A percentile compares a stretch with the other conserved stretches of the same genome.
phyloP scores from a whole-genome alignment of 1,284 basidiomycete genomes.

The Coriolopsis trogii region DNA sequence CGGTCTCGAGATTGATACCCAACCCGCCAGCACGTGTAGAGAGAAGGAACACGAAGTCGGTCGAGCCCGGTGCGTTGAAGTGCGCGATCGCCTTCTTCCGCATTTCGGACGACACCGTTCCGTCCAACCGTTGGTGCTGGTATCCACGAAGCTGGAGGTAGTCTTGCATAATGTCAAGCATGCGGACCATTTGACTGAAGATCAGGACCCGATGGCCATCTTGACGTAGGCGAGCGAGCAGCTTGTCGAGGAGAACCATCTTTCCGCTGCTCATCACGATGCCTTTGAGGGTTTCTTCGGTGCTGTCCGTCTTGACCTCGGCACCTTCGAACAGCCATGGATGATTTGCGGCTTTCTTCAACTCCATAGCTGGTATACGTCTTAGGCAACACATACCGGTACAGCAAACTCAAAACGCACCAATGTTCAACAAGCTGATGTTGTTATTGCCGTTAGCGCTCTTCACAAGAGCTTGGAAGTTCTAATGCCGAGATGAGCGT shows the following conservation, averaged over 20 bases:
- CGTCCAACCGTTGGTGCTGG: constrained; percentile 76
- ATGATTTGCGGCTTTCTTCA: constrained; percentile 98
- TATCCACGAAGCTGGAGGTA: constrained; percentile 93
- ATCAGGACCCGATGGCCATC: constrained; percentile 97
- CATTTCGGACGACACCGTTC: constrained; percentile 75
- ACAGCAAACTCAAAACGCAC: constrained; percentile 40
- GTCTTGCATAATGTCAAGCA: constrained; percentile 98
- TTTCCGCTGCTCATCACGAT: constrained; percentile 99
- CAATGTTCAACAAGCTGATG: constrained; percentile 94
- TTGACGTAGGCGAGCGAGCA: constrained; percentile 85
- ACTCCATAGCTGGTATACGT: constrained; percentile 77
- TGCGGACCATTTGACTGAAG: constrained; percentile 99
- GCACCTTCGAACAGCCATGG: constrained; percentile 98
- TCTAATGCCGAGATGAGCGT: constrained; percentile 50
- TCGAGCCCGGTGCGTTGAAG: constrained; percentile 75
- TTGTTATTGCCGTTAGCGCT: constrained; percentile 82
- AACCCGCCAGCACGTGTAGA: constrained; percentile 97
- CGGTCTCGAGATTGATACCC: constrained; percentile 98
- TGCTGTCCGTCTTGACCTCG: constrained; percentile 74
- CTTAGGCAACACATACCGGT: constrained; percentile 2
- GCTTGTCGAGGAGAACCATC: constrained; percentile 95
- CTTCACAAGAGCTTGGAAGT: constrained; percentile 91
- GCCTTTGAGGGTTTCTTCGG: constrained; percentile 91
- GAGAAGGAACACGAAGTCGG: constrained; percentile 81
- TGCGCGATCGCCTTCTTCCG: constrained; percentile 86